Conservation (phyloP, 306 rosid genomes). For the Purshia tridentata region DNA sequence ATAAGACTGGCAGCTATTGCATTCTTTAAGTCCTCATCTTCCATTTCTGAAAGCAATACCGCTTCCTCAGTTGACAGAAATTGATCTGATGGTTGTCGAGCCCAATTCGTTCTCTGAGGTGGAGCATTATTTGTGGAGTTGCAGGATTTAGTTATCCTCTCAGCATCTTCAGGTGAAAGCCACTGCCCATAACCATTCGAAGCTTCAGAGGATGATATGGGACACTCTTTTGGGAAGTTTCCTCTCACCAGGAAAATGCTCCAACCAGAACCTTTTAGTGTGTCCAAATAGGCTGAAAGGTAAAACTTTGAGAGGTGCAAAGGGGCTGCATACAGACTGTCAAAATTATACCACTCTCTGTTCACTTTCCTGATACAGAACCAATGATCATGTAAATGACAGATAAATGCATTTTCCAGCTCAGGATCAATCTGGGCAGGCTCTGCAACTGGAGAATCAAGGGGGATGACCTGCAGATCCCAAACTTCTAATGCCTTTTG, state of each 20-base stretch:
- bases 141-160: constrained; percentile 88
- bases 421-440: constrained; percentile 99
- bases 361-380: constrained; percentile 93
- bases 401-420: constrained; percentile 84
- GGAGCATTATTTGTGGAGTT: constrained; percentile 68
- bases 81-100: constrained; percentile 35
- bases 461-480: constrained; percentile 98
- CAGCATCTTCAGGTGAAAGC: constrained; percentile 95
- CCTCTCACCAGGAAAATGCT: constrained; percentile 97
- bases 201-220: constrained; percentile 79
- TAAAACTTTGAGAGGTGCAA: constrained; percentile 91
- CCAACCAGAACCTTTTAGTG: constrained; percentile 93
- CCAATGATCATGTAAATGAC: constrained; percentile 97
- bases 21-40: constrained; percentile 86
- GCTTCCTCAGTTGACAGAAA: constrained; percentile 49
- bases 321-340: constrained; percentile 96
- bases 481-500: constrained; percentile 97
- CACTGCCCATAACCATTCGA: constrained; percentile 96
- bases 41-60: constrained; percentile 59
- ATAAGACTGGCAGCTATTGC: constrained; percentile 89
- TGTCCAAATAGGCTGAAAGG: constrained; percentile 92
- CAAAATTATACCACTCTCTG: constrained; percentile 95
- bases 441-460: constrained; percentile 92
- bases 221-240: constrained; percentile 87
- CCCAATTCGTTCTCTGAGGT: constrained; percentile 36